Conservation (phyloP, 192 early-diverging fungal genomes). For the Diversispora epigaea region DNA sequence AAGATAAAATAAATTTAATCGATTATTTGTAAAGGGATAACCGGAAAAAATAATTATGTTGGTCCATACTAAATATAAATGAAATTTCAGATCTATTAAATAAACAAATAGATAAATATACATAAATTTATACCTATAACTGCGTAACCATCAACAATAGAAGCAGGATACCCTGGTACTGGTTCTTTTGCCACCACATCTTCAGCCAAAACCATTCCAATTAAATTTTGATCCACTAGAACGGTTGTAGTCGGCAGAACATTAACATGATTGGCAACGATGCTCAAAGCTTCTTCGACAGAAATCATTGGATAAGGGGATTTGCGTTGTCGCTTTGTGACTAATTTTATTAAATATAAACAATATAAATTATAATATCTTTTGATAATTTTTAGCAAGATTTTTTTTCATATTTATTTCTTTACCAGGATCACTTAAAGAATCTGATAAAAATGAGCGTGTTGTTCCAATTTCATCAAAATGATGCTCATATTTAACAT, state of each 20-base stretch:
- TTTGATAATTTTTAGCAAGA: background rate
- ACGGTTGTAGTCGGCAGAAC: constrained; percentile 37
- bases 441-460: constrained; percentile 35
- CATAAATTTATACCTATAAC: constrained; percentile 60
- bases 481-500: constrained; percentile 43
- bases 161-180: constrained; percentile 85
- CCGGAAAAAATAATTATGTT: no score
- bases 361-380: background rate
- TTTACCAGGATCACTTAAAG: constrained; percentile 40
- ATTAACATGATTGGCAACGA: constrained; percentile 49
- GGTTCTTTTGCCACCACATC: constrained; percentile 71
- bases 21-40: no score
- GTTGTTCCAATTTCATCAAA: constrained; percentile 32
- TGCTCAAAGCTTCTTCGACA: constrained; percentile 62
- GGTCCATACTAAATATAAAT: no score
- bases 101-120: no score
- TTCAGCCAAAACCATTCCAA: constrained; percentile 71
- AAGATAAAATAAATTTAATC: no score
- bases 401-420: background rate
- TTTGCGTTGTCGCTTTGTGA: constrained; percentile 64
- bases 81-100: no score
- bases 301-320: constrained; percentile 84
- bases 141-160: constrained; percentile 94
- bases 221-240: constrained; percentile 48
- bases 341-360: constrained; percentile 33